These are phyloP conservation scores for Aegilops sharonensis DNA, from an alignment of 176 grass and related monocot species.

Conservation along the genomic window DNA sequence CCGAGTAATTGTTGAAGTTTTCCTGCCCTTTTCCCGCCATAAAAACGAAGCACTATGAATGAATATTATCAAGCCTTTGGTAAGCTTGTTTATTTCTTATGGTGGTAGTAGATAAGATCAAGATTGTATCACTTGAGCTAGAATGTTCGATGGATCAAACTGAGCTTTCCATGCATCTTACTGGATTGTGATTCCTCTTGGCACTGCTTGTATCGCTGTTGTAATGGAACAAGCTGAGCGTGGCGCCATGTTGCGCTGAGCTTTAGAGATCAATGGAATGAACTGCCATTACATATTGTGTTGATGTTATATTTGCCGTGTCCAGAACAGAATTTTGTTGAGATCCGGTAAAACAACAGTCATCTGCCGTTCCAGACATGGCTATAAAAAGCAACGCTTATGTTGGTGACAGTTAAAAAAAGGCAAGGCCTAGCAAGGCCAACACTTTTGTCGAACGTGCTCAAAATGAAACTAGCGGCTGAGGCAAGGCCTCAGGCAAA, in stretches of 20 bases:
- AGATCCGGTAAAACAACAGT: neutral
- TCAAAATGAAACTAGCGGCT: neutral
- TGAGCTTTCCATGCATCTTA: constrained; percentile 19
- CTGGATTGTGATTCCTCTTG: constrained; percentile 5
- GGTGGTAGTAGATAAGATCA: constrained; percentile 34
- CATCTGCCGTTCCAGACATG: neutral
- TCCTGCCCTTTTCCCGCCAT: neutral
- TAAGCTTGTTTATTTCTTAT: constrained; percentile 38
- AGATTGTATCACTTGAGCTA: constrained; percentile 17
- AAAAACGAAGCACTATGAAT: constrained; percentile 34
- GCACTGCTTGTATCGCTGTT: constrained; percentile 23
- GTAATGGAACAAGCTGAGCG: constrained; percentile 49
- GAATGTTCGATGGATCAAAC: constrained; percentile 29
- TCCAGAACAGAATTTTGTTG: neutral
- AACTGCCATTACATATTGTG: neutral
- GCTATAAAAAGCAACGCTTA: constrained; percentile 27
- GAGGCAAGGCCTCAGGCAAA: neutral
- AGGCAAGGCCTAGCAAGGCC: neutral
- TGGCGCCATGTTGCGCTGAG: neutral
- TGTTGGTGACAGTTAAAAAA: neutral
- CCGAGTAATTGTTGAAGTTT: constrained; percentile 35
- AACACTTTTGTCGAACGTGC: neutral
- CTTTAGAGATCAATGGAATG: neutral
- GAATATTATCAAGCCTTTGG: constrained; percentile 22
- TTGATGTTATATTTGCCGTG: neutral